A percentile compares a stretch with the other conserved stretches of the same genome.
phyloP scores from a whole-genome alignment of 495 filamentous ascomycete genomes.

The Penicillium ochrochloron region DNA sequence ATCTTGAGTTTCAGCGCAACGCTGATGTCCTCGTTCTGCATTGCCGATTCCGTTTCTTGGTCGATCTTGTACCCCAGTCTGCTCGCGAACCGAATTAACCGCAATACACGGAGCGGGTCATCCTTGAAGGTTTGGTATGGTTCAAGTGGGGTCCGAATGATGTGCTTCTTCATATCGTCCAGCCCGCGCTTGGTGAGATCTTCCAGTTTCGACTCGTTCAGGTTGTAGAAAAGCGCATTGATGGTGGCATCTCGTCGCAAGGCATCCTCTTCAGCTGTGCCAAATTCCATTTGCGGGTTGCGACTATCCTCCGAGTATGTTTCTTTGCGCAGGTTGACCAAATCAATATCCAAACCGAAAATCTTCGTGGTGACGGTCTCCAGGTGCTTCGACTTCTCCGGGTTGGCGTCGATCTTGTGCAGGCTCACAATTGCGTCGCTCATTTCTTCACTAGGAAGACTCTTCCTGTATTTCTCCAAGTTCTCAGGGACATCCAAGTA shows the following conservation, averaged over 20 bases:
- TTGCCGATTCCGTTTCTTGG: slow-evolving; percentile 64
- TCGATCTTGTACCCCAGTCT: slow-evolving; percentile 81
- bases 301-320: slow-evolving; percentile 84
- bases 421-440: slow-evolving; percentile 55
- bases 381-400: slow-evolving; percentile 96
- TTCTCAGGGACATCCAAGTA: slow-evolving; percentile 59
- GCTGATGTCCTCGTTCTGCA: slow-evolving; percentile 75
- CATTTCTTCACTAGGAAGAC: slow-evolving; percentile 31
- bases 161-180: slow-evolving; percentile 67
- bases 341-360: slow-evolving; percentile 86
- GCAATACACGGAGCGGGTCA: slow-evolving; percentile 88
- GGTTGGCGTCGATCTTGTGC: slow-evolving; percentile 84
- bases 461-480: slow-evolving; percentile 57
- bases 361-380: slow-evolving; percentile 88
- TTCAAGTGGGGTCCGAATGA: slow-evolving; percentile 86
- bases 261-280: slow-evolving; percentile 88
- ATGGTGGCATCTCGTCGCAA: slow-evolving; percentile 89
- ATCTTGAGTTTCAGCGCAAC: slow-evolving; percentile 85
- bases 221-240: slow-evolving; percentile 95
- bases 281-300: slow-evolving; percentile 92
- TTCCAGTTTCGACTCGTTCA: slow-evolving; percentile 74
- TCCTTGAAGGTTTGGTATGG: slow-evolving; percentile 94
- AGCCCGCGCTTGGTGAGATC: slow-evolving; percentile 81
- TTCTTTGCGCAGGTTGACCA: slow-evolving; percentile 94
- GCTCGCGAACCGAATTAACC: slow-evolving; percentile 88